A percentile compares a stretch with the other conserved stretches of the same genome.
These are phyloP conservation scores for Ceriops decandra DNA, from an alignment of 345 rosid species.

Conservation along the genomic window DNA sequence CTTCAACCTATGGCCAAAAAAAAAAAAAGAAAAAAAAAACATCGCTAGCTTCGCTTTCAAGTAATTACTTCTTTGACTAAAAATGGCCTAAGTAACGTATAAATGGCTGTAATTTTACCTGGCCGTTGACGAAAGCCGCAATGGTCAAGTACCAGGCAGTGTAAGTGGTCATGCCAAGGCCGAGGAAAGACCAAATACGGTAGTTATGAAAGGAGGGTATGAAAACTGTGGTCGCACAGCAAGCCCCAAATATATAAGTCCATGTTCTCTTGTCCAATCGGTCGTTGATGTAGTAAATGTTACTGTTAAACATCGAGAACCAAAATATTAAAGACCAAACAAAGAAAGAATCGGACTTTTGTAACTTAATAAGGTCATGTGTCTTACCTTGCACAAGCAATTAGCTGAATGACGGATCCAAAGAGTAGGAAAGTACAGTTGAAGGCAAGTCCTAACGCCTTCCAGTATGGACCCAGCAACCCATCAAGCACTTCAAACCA, in stretches of 20 bases:
- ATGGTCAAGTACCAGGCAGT: slow-evolving; percentile 95
- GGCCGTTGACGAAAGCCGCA: slow-evolving; percentile 79
- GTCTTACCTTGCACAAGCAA: slow-evolving; percentile 86
- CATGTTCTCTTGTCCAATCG: slow-evolving; percentile 96
- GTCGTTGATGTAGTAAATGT: slow-evolving; percentile 95
- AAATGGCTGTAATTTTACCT: slow-evolving; percentile 33
- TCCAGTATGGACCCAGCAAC: slow-evolving; percentile 90
- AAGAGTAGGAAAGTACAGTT: slow-evolving; percentile 96
- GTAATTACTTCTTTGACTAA: background rate
- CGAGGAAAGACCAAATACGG: slow-evolving; percentile 98
- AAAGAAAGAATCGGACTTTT: slow-evolving; percentile 7
- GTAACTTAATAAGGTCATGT: background rate
- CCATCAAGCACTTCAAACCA: slow-evolving; percentile 99
- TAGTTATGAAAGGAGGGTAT: slow-evolving; percentile 98
- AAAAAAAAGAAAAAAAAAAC: background rate
- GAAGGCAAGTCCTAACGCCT: slow-evolving; percentile 88
- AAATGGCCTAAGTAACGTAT: too few relatives aligned
- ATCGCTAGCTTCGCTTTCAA: background rate
- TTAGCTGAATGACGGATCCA: slow-evolving; percentile 97
- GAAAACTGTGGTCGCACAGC: slow-evolving; percentile 98
- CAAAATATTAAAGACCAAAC: slow-evolving; percentile 4
- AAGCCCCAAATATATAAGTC: slow-evolving; percentile 99
- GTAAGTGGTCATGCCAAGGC: slow-evolving; percentile 98
- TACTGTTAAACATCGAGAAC: slow-evolving; percentile 38
- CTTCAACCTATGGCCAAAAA: slow-evolving; percentile 36